These are phyloP conservation scores for Acanthamoeba royreba DNA, from an alignment of 208 protist genomes.

Conservation along the genomic window DNA sequence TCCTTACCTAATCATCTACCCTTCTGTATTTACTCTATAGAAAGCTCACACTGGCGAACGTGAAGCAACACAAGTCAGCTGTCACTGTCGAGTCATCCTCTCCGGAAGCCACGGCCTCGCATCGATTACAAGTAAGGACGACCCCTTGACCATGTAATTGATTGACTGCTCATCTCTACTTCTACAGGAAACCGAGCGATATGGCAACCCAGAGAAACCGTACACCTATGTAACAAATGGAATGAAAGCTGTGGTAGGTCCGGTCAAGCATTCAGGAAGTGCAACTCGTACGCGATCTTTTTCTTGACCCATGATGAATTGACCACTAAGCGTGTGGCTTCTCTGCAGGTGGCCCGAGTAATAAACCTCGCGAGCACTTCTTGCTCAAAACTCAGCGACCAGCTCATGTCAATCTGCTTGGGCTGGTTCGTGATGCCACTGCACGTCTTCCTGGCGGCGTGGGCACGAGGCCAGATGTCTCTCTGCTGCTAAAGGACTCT, in stretches of 20 bases:
- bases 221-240: constrained; percentile 33
- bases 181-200: background rate
- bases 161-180: background rate
- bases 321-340: background rate
- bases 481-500: constrained; percentile 50
- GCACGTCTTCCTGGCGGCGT: constrained; percentile 52
- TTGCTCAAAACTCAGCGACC: constrained; percentile 51
- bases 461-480: constrained; percentile 48
- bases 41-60: background rate
- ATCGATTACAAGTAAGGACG: background rate
- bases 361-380: constrained; percentile 53
- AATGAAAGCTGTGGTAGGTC: constrained; percentile 28
- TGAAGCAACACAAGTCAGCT: constrained; percentile 26
- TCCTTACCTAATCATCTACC: background rate
- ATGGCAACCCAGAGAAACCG: background rate
- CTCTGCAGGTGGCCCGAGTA: constrained; percentile 1
- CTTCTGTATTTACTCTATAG: background rate
- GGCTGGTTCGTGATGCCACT: constrained; percentile 43
- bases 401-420: constrained; percentile 44
- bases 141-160: background rate
- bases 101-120: background rate
- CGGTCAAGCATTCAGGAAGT: background rate
- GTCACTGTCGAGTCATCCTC: background rate
- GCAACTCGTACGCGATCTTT: background rate
- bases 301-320: background rate